phyloP scores from a whole-genome alignment of 129 eudicot genomes.

The Scalesia atractyloides region DNA sequence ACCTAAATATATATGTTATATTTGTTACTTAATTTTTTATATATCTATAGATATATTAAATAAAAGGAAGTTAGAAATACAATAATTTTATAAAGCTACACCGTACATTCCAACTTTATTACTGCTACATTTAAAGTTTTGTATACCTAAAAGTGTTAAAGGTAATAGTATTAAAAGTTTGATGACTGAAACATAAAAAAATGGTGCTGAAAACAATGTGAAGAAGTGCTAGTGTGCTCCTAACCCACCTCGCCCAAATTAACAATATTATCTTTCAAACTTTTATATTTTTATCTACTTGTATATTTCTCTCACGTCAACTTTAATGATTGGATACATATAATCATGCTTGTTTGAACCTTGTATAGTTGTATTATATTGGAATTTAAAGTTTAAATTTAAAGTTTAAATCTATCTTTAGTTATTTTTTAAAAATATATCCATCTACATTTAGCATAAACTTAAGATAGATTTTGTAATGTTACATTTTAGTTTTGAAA shows the following conservation, averaged over 20 bases:
- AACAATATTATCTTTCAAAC: conserved; percentile 23
- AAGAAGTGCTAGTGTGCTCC: conserved; percentile 25
- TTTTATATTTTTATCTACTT: not conserved
- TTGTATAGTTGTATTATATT: not conserved
- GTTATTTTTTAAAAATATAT: too few relatives aligned
- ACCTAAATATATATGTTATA: not conserved
- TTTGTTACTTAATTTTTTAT: too few relatives aligned
- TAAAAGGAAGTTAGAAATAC: not conserved
- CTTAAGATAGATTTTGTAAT: not conserved
- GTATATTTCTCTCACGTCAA: not conserved
- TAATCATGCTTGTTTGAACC: not conserved
- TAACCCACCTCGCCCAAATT: conserved; percentile 17
- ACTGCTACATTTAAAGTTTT: conserved; percentile 4
- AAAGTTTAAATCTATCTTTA: not conserved
- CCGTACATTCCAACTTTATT: conserved; percentile 3
- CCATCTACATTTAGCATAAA: not conserved
- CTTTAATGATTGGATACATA: not conserved
- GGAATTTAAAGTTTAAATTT: not conserved
- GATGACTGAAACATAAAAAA: not conserved
- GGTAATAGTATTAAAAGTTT: not conserved
- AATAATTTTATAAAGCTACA: not conserved
- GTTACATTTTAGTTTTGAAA: not conserved
- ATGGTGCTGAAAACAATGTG: conserved; percentile 32
- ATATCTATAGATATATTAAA: not conserved
- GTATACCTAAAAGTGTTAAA: conserved; percentile 27